Evolutionary conservation across 176 grass and related monocot species (phyloP).

Genomic region (Thalia dealbata): DNA sequence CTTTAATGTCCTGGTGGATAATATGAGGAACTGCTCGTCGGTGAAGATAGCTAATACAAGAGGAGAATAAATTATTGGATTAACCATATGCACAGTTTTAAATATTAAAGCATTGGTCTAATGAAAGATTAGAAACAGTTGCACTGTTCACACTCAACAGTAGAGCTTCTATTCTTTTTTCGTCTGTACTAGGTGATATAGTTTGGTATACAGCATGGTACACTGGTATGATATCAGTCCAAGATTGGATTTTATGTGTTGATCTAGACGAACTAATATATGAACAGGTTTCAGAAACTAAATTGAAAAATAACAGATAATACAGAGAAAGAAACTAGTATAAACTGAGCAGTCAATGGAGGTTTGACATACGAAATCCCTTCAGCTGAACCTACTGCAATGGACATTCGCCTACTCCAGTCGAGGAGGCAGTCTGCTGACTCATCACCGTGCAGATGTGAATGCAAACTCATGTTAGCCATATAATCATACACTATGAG

Average conservation of each 20-base stretch:
- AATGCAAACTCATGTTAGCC: slow-evolving; percentile 2
- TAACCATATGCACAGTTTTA: background rate
- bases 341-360: background rate
- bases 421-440: slow-evolving; percentile 4
- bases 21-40: background rate
- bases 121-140: no score
- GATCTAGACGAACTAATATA: no score
- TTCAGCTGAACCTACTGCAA: slow-evolving; percentile 4
- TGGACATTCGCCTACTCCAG: slow-evolving; percentile 10
- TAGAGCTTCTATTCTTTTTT: no score
- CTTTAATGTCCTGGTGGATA: slow-evolving; percentile 7
- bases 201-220: no score
- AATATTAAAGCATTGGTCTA: no score
- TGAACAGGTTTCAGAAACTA: no score
- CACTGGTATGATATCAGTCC: no score
- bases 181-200: no score
- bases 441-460: slow-evolving; percentile 9
- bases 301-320: no score
- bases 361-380: slow-evolving; percentile 3
- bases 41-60: slow-evolving; percentile 11
- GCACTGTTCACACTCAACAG: no score
- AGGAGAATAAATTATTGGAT: background rate
- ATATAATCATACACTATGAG: slow-evolving; percentile 12
- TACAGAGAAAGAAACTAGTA: no score
- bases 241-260: no score